phyloP scores from a whole-genome alignment of 2,329 filamentous ascomycete genomes.

The Alternaria conjuncta region DNA sequence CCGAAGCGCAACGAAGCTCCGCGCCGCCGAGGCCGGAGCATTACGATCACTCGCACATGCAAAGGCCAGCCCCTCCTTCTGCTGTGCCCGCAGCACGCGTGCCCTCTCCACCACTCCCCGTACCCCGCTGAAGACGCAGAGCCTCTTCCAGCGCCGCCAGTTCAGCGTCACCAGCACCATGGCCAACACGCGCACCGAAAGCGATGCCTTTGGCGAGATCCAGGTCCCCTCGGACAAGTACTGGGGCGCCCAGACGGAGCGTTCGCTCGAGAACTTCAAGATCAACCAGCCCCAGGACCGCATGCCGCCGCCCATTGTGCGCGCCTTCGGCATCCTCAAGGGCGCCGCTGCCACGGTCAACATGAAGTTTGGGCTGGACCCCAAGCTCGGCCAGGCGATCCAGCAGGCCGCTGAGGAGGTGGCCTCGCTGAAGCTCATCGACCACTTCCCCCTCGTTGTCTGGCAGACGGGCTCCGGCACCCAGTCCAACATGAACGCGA shows the following conservation, averaged over 20 bases:
- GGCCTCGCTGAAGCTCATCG: constrained; percentile 87
- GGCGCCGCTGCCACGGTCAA: constrained; percentile 95
- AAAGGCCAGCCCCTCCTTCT: constrained; percentile 39
- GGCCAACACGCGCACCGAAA: constrained; percentile 76
- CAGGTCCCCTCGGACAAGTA: constrained; percentile 92
- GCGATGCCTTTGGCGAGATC: constrained; percentile 97
- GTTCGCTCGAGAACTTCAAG: constrained; percentile 95
- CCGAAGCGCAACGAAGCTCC: constrained; percentile 42
- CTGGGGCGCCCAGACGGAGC: constrained; percentile 98
- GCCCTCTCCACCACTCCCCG: constrained; percentile 36
- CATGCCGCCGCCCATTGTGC: constrained; percentile 91
- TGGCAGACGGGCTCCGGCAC: constrained; percentile 99
- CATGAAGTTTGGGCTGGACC: constrained; percentile 89
- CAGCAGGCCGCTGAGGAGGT: constrained; percentile 94
- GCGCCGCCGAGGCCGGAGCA: constrained; percentile 44
- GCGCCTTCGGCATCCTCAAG: constrained; percentile 96
- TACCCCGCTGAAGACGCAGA: constrained; percentile 27
- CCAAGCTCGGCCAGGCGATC: constrained; percentile 89
- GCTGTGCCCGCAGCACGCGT: constrained; percentile 28
- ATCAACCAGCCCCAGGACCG: constrained; percentile 99
- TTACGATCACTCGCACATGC: constrained; percentile 47
- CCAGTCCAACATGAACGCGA: constrained; percentile 99
- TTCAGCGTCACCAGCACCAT: constrained; percentile 45
- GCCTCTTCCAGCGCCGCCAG: constrained; percentile 31
- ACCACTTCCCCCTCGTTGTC: constrained; percentile 98